Conservation (phyloP, 371 early-diverging fungal genomes). For the Lichtheimia hyalospora region DNA sequence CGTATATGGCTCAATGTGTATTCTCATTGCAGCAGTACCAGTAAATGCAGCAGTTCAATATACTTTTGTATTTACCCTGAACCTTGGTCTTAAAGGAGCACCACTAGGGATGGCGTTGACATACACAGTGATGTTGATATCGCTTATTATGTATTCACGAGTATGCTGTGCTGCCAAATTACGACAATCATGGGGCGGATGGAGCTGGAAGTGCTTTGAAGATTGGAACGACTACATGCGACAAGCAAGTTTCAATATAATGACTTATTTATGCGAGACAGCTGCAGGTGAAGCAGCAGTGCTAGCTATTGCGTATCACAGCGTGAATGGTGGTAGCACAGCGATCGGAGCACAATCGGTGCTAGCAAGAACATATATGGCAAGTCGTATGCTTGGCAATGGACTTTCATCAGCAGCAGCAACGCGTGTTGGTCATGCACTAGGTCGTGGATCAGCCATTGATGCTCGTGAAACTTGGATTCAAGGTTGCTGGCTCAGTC, state of each 20-base stretch:
- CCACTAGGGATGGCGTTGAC: background rate
- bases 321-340: background rate
- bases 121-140: background rate
- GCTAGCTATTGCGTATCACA: conserved; percentile 6
- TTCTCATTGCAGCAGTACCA: background rate
- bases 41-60: conserved; percentile 3
- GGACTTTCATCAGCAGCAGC: conserved; percentile 66
- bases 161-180: background rate
- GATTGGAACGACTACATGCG: background rate
- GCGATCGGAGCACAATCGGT: background rate
- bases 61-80: background rate
- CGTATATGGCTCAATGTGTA: background rate
- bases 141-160: background rate
- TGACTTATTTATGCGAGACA: conserved; percentile 2
- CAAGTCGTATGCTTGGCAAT: conserved; percentile 19
- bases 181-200: conserved; percentile 2
- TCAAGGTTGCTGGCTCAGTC: conserved; percentile 2
- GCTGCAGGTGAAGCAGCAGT: conserved; percentile 1
- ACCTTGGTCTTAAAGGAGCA: conserved; percentile 1
- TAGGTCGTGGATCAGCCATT: conserved; percentile 2
- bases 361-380: background rate
- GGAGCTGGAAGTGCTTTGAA: background rate
- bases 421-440: conserved; percentile 19
- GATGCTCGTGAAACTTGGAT: conserved; percentile 3
- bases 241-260: background rate